Evolutionary conservation across 495 filamentous ascomycete genomes (phyloP).

Genomic region (Aspergillus bridgeri): DNA sequence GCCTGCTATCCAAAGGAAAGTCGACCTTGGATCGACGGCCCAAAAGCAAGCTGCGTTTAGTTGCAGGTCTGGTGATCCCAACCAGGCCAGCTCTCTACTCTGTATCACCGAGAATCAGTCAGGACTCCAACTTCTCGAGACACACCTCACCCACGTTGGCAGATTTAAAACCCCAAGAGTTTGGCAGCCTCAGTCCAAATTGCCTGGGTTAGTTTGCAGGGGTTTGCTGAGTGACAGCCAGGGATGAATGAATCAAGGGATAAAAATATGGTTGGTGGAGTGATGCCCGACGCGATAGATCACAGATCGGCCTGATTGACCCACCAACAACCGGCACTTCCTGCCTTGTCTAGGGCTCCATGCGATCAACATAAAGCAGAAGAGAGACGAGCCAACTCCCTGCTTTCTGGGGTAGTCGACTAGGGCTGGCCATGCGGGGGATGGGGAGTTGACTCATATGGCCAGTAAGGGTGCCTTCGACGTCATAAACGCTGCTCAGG

Average conservation of each 20-base stretch:
- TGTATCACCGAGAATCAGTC: background rate
- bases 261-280: background rate
- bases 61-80: background rate
- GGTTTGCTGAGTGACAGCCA: background rate
- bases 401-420: background rate
- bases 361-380: background rate
- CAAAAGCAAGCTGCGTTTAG: too few species aligned
- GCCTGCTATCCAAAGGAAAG: too few species aligned
- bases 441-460: background rate
- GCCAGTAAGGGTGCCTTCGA: background rate
- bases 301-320: background rate
- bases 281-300: slow-evolving; percentile 9
- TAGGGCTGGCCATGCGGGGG: background rate
- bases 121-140: background rate
- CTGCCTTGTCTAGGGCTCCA: too few species aligned
- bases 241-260: slow-evolving; percentile 13
- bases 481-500: background rate
- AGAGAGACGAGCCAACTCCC: background rate
- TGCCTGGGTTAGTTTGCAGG: slow-evolving; percentile 10
- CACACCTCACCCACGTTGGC: background rate
- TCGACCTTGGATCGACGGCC: background rate
- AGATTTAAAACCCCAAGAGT: background rate
- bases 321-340: background rate
- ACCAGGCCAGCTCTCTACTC: background rate
- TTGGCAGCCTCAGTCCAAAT: background rate